Evolutionary conservation across 1,139 yeast species (phyloP), one percentile per base, ranked within the genome.

Genomic region (Debaryomyces udenii): DNA sequence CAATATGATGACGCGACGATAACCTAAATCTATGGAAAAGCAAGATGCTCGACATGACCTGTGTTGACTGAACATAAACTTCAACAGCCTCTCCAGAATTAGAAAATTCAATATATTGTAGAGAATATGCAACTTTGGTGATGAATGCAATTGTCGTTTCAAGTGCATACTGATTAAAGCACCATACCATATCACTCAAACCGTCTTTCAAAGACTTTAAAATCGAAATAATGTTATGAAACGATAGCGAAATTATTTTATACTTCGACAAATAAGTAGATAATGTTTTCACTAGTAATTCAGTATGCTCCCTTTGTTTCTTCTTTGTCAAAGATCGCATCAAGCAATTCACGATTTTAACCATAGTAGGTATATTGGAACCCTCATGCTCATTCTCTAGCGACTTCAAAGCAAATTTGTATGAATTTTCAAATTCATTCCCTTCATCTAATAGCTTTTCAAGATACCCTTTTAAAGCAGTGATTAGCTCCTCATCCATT

Each of bases 1-100:
- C 51, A 31, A 89, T 54, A 56, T 89, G 96, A 53, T 86, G 82
- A 56, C 97, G 80, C 24, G 85, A 80, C 0, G 83, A 69, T 24
- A 89, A 64, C 52, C 91, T 78, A 56, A 69, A 79, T 40, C 96
- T 75, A 51, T 89, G 94, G 55, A 78, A 76, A 18, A 87, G 65
- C 9, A 90, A 60, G 2, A 86, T 63, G 24, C 68, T 72, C 0
- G 91, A 80, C 23, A 81, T 49, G 0, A 76, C 60, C 42, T 74
- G 78, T 1, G 79, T 65, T 2, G 74, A 47, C 6, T 55, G 48
- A 2, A 64, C 47, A 52, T 70, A 81, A 1, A 70, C 36, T 1
- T 47, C 51, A 7, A 46, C 52, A 3, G 35, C 43, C 1, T 50
- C 53, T 13, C 56, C 59, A 16, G 53, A 46, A 4, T 35, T 28